Percentiles rank a stretch among this genome's conserved stretches.
These are phyloP conservation scores for Malus sylvestris DNA, from an alignment of 306 rosid species.

Conservation along the genomic window DNA sequence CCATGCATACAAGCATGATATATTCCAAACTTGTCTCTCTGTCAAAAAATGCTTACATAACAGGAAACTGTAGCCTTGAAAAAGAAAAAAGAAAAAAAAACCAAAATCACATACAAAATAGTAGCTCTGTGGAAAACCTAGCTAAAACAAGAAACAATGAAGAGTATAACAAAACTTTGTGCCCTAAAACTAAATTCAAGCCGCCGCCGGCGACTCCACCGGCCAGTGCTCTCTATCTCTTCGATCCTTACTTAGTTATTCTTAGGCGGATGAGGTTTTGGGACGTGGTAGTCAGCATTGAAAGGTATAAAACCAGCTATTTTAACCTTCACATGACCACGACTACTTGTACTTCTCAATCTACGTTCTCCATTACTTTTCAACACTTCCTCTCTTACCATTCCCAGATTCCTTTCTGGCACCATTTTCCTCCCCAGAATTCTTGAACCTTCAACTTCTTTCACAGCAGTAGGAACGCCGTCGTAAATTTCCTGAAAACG, in stretches of 20 bases:
- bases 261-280: slow-evolving; percentile 64
- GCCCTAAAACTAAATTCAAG: not conserved
- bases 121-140: not conserved
- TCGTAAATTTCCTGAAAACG: slow-evolving; percentile 11
- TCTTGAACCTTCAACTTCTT: not conserved
- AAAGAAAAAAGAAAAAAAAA: not conserved
- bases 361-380: not conserved
- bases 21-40: too few relatives aligned
- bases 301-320: slow-evolving; percentile 32
- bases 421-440: slow-evolving; percentile 27
- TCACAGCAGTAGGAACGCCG: slow-evolving; percentile 3
- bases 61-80: not conserved
- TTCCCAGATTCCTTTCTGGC: slow-evolving; percentile 2
- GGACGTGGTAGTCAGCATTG: slow-evolving; percentile 52
- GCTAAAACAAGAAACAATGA: not conserved
- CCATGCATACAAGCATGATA: too few relatives aligned
- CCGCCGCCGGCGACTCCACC: not conserved
- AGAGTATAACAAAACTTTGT: not conserved
- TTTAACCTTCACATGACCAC: slow-evolving; percentile 9
- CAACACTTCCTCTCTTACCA: not conserved
- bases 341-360: not conserved
- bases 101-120: not conserved
- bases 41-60: not conserved
- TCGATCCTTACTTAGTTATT: slow-evolving; percentile 28
- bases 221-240: not conserved